A percentile compares a stretch with the other conserved stretches of the same genome.
Evolutionary conservation across 345 rosid species (phyloP).

Genomic region (Pugionium dolabratum): DNA sequence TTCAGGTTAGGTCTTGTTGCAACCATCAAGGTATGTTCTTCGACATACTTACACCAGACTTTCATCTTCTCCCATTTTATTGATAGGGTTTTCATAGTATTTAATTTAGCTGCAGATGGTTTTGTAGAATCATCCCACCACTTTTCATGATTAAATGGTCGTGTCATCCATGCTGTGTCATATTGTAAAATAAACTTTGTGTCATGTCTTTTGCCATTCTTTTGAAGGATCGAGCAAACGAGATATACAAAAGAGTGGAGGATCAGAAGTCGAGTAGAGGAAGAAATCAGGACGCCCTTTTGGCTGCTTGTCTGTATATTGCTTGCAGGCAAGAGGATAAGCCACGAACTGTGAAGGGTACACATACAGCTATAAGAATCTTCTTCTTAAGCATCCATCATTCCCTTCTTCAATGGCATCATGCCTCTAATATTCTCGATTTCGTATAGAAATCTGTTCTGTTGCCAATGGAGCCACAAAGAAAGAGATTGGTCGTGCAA

Average conservation of each 20-base stretch:
- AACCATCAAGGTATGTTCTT: slow-evolving; percentile 77
- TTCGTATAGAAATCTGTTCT: slow-evolving; percentile 84
- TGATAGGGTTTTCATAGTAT: neutral
- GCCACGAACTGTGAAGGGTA: slow-evolving; percentile 98
- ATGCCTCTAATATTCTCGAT: slow-evolving; percentile 50
- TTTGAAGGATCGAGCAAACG: slow-evolving; percentile 88
- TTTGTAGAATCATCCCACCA: slow-evolving; percentile 9
- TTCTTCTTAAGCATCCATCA: slow-evolving; percentile 46
- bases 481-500: slow-evolving; percentile 97
- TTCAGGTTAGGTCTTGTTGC: slow-evolving; percentile 96
- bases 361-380: slow-evolving; percentile 57
- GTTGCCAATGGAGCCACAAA: slow-evolving; percentile 97
- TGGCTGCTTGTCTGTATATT: slow-evolving; percentile 98
- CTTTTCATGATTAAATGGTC: neutral
- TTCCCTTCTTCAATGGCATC: slow-evolving; percentile 46
- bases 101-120: neutral
- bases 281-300: slow-evolving; percentile 96
- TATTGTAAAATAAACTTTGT: slow-evolving; percentile 21
- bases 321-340: slow-evolving; percentile 98
- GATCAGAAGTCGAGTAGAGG: slow-evolving; percentile 99
- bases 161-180: neutral
- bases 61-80: neutral
- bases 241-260: slow-evolving; percentile 93
- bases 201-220: slow-evolving; percentile 1
- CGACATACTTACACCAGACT: neutral